Conservation (phyloP, 352 stramenopile genomes). For the Phytophthora pinifolia region DNA sequence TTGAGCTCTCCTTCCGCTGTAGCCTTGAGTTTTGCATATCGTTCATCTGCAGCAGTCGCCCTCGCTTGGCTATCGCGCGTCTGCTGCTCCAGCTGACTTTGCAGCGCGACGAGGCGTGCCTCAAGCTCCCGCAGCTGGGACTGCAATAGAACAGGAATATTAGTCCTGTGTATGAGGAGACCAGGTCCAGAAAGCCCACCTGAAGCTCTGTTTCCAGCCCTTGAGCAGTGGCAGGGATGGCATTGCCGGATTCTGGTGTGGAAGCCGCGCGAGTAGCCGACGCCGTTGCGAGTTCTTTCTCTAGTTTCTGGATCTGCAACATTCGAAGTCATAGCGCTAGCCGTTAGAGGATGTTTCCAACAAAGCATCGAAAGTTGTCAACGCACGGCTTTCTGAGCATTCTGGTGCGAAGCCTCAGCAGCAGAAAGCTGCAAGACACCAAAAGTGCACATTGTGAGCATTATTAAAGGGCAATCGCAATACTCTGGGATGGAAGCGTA, state of each 20-base stretch:
- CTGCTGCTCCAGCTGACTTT: slow-evolving; percentile 56
- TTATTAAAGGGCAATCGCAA: not conserved
- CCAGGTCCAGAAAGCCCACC: slow-evolving; percentile 11
- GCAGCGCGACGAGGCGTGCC: slow-evolving; percentile 30
- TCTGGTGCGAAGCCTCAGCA: slow-evolving; percentile 32
- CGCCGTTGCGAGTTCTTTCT: slow-evolving; percentile 49
- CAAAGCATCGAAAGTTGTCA: not conserved
- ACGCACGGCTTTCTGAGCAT: slow-evolving; percentile 54
- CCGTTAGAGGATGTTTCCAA: not conserved
- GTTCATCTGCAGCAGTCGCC: slow-evolving; percentile 58
- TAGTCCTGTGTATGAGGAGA: not conserved
- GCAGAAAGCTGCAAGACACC: slow-evolving; percentile 38
- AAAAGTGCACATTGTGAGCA: not conserved
- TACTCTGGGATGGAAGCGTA: slow-evolving; percentile 9
- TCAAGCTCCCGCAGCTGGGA: slow-evolving; percentile 46
- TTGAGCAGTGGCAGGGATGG: slow-evolving; percentile 17
- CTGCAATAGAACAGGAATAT: slow-evolving; percentile 15
- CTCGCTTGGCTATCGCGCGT: slow-evolving; percentile 44
- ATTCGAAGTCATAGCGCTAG: slow-evolving; percentile 1
- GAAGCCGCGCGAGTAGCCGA: slow-evolving; percentile 26
- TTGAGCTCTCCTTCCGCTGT: slow-evolving; percentile 70
- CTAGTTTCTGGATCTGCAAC: slow-evolving; percentile 54
- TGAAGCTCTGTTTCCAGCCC: slow-evolving; percentile 39
- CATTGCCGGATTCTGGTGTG: slow-evolving; percentile 38
- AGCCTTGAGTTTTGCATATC: slow-evolving; percentile 74